These are phyloP conservation scores for Beauveria sp. DNA, from an alignment of 2,329 filamentous ascomycete genomes.

Conservation along the genomic window DNA sequence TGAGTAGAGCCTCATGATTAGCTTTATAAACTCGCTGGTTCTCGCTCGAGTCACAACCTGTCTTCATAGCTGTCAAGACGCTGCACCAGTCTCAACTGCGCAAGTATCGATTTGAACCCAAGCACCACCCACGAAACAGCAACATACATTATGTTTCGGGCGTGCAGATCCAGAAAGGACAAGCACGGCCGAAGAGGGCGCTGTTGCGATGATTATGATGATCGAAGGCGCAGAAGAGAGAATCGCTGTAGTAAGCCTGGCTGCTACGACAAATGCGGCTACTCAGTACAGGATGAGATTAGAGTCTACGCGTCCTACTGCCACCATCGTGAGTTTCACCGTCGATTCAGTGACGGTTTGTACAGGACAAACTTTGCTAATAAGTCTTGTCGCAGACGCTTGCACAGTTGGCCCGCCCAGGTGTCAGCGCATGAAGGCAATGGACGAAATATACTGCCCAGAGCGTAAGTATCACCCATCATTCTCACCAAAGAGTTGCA, in stretches of 20 bases:
- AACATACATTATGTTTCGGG: neutral
- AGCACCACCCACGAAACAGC: neutral
- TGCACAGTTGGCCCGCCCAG: neutral
- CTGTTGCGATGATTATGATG: neutral
- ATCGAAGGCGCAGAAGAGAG: neutral
- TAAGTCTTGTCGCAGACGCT: neutral
- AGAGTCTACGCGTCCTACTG: neutral
- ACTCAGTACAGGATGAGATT: neutral
- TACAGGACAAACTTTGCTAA: neutral
- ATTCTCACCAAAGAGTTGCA: too few species aligned
- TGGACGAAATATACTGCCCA: neutral
- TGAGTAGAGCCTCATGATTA: too few species aligned
- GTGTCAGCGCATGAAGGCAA: neutral
- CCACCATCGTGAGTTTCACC: neutral
- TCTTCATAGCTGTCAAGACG: too few species aligned
- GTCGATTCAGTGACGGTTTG: neutral
- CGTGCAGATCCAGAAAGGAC: neutral
- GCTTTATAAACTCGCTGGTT: too few species aligned
- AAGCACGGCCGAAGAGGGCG: neutral
- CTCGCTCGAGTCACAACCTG: too few species aligned
- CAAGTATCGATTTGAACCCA: neutral
- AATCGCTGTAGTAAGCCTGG: neutral
- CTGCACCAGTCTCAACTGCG: neutral
- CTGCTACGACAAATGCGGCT: slow-evolving; percentile 1
- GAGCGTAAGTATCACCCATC: neutral